Conservation (phyloP, 345 rosid species). For the Mercurialis annua region DNA sequence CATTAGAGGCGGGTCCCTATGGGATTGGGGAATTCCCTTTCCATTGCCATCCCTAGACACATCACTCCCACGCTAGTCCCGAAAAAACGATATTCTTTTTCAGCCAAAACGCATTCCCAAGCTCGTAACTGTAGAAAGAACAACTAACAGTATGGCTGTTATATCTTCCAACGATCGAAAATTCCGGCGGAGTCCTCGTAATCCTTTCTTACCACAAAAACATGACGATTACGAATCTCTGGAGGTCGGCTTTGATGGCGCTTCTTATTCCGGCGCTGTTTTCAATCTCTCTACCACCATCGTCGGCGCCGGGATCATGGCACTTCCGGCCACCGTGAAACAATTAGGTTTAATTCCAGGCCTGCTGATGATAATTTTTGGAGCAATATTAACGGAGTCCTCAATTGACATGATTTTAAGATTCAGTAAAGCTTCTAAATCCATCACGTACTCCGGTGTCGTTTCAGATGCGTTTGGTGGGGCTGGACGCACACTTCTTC, state of each 20-base stretch:
- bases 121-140: not conserved
- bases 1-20: no score
- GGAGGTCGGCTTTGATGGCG: constrained; percentile 41
- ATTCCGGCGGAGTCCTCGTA: constrained; percentile 40
- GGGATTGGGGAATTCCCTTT: not conserved
- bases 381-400: constrained; percentile 43
- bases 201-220: constrained; percentile 42
- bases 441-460: constrained; percentile 50
- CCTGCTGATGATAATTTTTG: constrained; percentile 38
- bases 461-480: constrained; percentile 54
- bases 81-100: not conserved
- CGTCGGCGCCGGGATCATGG: constrained; percentile 70
- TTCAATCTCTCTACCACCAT: constrained; percentile 67
- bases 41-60: not conserved
- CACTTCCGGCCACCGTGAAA: constrained; percentile 56
- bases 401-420: constrained; percentile 49
- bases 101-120: not conserved
- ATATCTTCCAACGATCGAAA: constrained; percentile 38
- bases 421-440: constrained; percentile 50
- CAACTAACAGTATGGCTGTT: no score
- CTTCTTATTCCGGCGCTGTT: constrained; percentile 57
- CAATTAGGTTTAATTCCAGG: constrained; percentile 57
- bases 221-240: constrained; percentile 11
- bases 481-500: constrained; percentile 42
- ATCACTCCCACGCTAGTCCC: not conserved